phyloP scores from a whole-genome alignment of 495 filamentous ascomycete species.

The Choiromyces venosus region DNA sequence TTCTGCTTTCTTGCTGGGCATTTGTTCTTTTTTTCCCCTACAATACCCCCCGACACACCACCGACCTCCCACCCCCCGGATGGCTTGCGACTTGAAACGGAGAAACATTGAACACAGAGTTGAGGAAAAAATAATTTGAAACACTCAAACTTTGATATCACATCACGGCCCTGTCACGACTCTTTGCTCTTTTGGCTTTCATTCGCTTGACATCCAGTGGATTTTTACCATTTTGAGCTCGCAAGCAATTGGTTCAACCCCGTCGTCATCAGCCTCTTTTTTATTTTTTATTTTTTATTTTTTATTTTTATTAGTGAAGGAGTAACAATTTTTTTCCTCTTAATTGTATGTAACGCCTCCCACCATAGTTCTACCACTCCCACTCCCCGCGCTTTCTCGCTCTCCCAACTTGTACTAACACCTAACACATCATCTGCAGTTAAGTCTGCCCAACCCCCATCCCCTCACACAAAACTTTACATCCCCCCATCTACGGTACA shows the following conservation, averaged over 20 bases:
- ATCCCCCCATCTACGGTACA: background rate
- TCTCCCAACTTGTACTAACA: constrained; percentile 35
- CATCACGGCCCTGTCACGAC: constrained; percentile 25
- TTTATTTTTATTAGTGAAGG: too few relatives aligned
- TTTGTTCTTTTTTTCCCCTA: constrained; percentile 9
- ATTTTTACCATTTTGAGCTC: constrained; percentile 15
- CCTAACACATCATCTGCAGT: constrained; percentile 33
- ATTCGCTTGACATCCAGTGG: constrained; percentile 35
- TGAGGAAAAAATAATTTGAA: constrained; percentile 7
- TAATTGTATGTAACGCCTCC: background rate
- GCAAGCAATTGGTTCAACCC: constrained; percentile 30
- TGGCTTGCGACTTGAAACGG: constrained; percentile 27
- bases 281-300: constrained; percentile 34
- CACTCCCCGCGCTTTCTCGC: constrained; percentile 34
- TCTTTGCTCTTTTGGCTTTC: constrained; percentile 28
- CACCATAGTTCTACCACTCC: background rate
- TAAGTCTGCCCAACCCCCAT: constrained; percentile 21
- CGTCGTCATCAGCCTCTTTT: constrained; percentile 35
- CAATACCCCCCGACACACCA: background rate
- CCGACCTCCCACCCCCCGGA: constrained; percentile 11
- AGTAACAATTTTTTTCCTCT: background rate
- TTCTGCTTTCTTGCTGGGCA: constrained; percentile 28
- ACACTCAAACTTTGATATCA: constrained; percentile 32
- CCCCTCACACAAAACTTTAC: constrained; percentile 31
- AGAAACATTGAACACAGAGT: constrained; percentile 30